Base-by-base conservation (phyloP, 768 basidiomycete genomes). In the Lentinula lateritia region DNA sequence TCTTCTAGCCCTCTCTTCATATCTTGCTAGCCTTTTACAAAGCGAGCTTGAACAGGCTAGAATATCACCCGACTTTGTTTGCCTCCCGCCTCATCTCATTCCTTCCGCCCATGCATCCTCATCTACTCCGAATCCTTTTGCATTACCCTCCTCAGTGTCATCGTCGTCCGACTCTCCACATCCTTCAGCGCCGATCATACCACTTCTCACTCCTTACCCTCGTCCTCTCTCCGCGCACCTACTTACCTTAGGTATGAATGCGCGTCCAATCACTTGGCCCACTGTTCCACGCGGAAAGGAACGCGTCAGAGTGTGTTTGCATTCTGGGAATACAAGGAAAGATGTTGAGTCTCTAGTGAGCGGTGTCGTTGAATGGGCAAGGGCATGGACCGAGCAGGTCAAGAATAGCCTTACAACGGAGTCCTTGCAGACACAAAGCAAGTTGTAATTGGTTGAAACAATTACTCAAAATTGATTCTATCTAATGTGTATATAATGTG, bases 261-360 rank as follows among this genome's bases (percentile, higher is more conserved):
- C 88, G 0, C 84, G 88, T 3, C 86, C 90, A 4, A 93, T 94
- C 45, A 86, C 84, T 9, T 89, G 88, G 78, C 95, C 96, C 0
- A 97, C 95, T 0, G 95, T 97, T 0, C 93, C 95, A 0, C 88
- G 87, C 58, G 94, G 92, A 8, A 83, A 82, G 62, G 90, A 95
- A 63, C 83, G 95, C 16, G 88, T 98, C 2, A 74, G 95, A 2
- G 83, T 98, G n/a, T 98, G 95, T 71, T 68, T 98, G 32, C 91
- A 95, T 67, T 86, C 93, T 0, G 85, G 81, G 1, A 93, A 95
- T 67, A 84, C 85, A 13, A 69, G 58, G 62, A 18, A 64, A 18
- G 57, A 63, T 5, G 67, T 54, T 16, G 63, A 55, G 16, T 23
- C 45, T 10, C 20, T 60, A 18, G 59, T 60, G 7, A 34, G 12